Conservation (phyloP, 2,329 filamentous ascomycete species). For the Neofusicoccum sp. region DNA sequence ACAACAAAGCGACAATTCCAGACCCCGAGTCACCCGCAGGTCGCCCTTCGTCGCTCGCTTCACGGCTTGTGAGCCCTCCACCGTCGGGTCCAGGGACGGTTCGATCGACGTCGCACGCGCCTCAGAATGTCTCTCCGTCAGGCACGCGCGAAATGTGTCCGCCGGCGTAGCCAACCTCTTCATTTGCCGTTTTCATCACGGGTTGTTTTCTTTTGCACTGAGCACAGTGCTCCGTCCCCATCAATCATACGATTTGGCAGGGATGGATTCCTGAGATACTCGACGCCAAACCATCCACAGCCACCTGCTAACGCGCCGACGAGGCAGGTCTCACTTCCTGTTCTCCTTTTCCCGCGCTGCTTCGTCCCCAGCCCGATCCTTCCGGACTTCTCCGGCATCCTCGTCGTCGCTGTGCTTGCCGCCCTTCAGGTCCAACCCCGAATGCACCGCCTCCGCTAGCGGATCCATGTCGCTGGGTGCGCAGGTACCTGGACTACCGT, state of each 20-base stretch:
- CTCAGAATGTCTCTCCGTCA: slow-evolving; percentile 2
- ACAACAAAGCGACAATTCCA: slow-evolving; percentile 7
- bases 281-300: background rate
- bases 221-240: background rate
- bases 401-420: background rate
- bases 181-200: background rate
- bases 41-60: background rate
- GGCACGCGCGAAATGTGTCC: background rate
- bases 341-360: background rate
- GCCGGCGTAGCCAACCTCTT: background rate
- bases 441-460: slow-evolving; percentile 34
- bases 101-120: background rate
- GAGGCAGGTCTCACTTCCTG: background rate
- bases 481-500: slow-evolving; percentile 35
- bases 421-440: slow-evolving; percentile 20
- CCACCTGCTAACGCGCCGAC: background rate
- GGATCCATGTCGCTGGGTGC: slow-evolving; percentile 37
- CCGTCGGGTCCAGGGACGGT: background rate
- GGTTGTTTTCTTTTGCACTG: background rate
- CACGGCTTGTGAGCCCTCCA: background rate
- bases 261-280: background rate
- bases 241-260: slow-evolving; percentile 6
- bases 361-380: slow-evolving; percentile 6
- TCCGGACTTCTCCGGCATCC: slow-evolving; percentile 9
- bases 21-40: slow-evolving; percentile 4